Evolutionary conservation across 2,329 filamentous ascomycete genomes (phyloP), one percentile per base, ranked within the genome.

Genomic region (Fusarium scirpi): DNA sequence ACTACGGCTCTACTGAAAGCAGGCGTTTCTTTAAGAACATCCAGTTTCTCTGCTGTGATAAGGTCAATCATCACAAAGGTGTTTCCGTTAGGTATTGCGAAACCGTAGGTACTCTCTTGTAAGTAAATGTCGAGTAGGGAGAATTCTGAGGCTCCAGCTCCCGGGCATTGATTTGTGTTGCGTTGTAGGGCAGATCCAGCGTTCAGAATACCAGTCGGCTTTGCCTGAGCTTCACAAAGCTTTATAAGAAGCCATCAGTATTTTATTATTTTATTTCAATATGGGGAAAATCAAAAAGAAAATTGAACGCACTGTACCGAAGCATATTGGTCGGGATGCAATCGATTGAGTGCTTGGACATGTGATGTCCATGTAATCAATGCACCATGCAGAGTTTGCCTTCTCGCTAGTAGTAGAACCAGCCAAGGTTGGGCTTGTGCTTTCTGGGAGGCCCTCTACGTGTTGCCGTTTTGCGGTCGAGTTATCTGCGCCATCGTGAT

Each of bases 261-360:
- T 12, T 3, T n/a, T 18, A n/a, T n/a, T n/a, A n/a, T n/a, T n/a
- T n/a, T n/a, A n/a, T n/a, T n/a, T n/a, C n/a, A n/a, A n/a, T n/a
- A n/a, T n/a, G n/a, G n/a, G n/a, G n/a, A n/a, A n/a, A n/a, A n/a
- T n/a, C n/a, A n/a, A n/a, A n/a, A n/a, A n/a, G n/a, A 12, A n/a
- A 25, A 5, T 5, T 25, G 16, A 27, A 46, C 43, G 3, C 4
- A 46, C 43, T 8, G 43, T 27, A 27, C 43, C 43, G 7, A 9
- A 46, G 16, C 43, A 46, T 27, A 46, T 27, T n/a, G 24, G 0
- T 8, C 5, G 16, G 9, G 10, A 6, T 8, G 9, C 6, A 27
- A 1, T 27, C 0, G 4, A 27, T 13, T 45, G 10, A 12, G 2
- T n/a, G 24, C 4, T 3, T n/a, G 2, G 2, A 13, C 2, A 3